Base-by-base conservation (phyloP, 495 filamentous ascomycete species). In the Lasiosphaeria miniovina region DNA sequence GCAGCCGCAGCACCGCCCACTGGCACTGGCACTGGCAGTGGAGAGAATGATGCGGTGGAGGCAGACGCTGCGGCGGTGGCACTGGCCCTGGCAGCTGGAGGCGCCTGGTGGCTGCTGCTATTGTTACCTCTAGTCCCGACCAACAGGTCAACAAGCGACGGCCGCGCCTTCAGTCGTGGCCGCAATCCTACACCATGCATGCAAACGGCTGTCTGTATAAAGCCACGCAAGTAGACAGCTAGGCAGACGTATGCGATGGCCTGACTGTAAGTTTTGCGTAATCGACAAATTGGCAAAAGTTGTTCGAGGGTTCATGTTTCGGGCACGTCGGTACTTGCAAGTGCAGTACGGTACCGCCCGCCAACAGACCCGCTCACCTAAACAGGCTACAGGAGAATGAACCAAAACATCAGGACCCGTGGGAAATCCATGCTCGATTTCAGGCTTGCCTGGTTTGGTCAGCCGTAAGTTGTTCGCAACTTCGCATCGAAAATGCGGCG, bases 71-170 rank as follows among this genome's bases (percentile, higher is more conserved):
- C 65, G 68, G 69, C 17, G n/a, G 59, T 58, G 59, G 54, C 36
- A 63, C 58, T 68, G 65, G 68, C 61, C n/a, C 33, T 36, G 14
- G 33, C 52, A 67, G 63, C 63, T 64, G 68, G 62, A 49, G 55
- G 60, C 62, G 74, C 73, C 61, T 52, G 33, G 36, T 51, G 36
- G 70, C 67, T 54, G 67, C 58, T 63, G 63, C 64, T 24, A 2
- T 24, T 52, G 53, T 54, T 57, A 38, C 10, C 52, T 60, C 70
- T 68, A 56, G 69, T 72, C 66, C 77, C 74, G 66, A 77, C 76
- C 66, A 92, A 80, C 64, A 93, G 77, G 55, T 90, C 87, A 71
- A 90, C 80, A 64, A 91, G 76, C 52, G 89, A 93, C 55, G 85
- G 84, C 68, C 87, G 87, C 73, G 82, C 77, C 81, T 78, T 85